These are phyloP conservation scores for Heterobasidion occidentale DNA, from an alignment of 1,284 basidiomycete genomes.

Conservation along the genomic window DNA sequence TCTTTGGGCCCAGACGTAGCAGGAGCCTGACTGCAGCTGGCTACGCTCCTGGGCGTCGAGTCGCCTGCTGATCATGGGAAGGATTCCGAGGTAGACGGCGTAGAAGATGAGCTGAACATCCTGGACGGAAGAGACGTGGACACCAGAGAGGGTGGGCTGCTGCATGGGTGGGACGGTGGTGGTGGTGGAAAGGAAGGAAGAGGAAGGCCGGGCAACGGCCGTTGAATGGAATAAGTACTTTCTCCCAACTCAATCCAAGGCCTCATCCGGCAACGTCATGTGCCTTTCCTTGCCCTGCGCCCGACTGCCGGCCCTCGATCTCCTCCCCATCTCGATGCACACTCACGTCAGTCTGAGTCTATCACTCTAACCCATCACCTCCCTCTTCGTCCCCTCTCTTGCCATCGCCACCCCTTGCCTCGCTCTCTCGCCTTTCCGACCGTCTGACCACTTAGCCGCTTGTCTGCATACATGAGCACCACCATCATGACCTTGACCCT, in stretches of 20 bases:
- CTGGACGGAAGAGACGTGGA: conserved; percentile 30
- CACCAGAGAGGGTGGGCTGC: conserved; percentile 28
- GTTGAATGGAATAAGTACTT: too few relatives aligned
- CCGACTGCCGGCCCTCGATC: neutral
- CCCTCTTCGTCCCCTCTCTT: too few relatives aligned
- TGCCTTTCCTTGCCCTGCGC: neutral
- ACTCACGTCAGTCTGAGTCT: neutral
- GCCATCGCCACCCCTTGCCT: too few relatives aligned
- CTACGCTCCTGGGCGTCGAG: conserved; percentile 34
- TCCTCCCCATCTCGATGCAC: neutral
- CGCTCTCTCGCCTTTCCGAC: too few relatives aligned
- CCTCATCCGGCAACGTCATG: neutral
- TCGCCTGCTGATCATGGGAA: conserved; percentile 33
- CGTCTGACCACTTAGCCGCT: too few relatives aligned
- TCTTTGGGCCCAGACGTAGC: conserved; percentile 33
- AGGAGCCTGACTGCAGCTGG: conserved; percentile 29
- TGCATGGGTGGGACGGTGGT: conserved; percentile 20
- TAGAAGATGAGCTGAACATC: conserved; percentile 38
- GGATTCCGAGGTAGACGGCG: conserved; percentile 29
- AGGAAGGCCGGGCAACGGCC: too few relatives aligned
- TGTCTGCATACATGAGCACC: too few relatives aligned
- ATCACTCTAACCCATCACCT: conserved; percentile 2
- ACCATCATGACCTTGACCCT: too few relatives aligned
- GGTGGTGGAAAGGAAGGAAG: conserved; percentile 13
- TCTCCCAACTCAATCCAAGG: neutral